A percentile compares a stretch with the other conserved stretches of the same genome.
Evolutionary conservation across 2,329 filamentous ascomycete species (phyloP).

Genomic region (Bimuria novae-zelandiae): DNA sequence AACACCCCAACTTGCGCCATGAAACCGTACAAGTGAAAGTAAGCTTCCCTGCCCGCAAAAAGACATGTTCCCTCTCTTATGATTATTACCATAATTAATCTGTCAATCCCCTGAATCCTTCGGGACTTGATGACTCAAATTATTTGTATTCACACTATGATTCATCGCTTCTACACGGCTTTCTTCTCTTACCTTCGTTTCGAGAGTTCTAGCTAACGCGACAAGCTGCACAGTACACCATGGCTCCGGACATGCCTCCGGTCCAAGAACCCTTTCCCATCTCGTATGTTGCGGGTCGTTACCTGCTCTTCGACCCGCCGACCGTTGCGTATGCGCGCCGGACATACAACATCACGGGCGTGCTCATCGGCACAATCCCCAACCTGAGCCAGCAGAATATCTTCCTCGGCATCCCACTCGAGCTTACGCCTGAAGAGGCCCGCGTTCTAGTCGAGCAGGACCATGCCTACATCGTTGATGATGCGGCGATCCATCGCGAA

Average conservation of each 20-base stretch:
- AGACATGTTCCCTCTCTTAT: conserved; percentile 25
- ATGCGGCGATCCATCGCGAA: conserved; percentile 69
- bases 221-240: conserved; percentile 28
- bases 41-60: conserved; percentile 17
- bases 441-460: conserved; percentile 76
- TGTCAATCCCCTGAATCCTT: conserved; percentile 81
- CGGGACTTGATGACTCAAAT: conserved; percentile 56
- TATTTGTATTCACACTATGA: conserved; percentile 49
- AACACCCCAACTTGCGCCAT: conserved; percentile 26
- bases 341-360: conserved; percentile 81
- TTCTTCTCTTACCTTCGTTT: conserved; percentile 10
- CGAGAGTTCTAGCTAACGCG: conserved; percentile 10
- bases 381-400: conserved; percentile 95
- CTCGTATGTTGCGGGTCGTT: conserved; percentile 77
- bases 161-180: conserved; percentile 15
- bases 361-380: conserved; percentile 84
- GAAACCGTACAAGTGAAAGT: conserved; percentile 44
- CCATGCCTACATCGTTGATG: conserved; percentile 80
- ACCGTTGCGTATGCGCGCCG: conserved; percentile 77
- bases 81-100: conserved; percentile 73
- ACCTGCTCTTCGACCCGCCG: conserved; percentile 83
- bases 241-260: conserved; percentile 36
- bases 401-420: conserved; percentile 84
- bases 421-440: conserved; percentile 90
- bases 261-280: conserved; percentile 71